These are phyloP conservation scores for Saccharomycopsis synnaedendra DNA, from an alignment of 805 yeast genomes.

Conservation along the genomic window DNA sequence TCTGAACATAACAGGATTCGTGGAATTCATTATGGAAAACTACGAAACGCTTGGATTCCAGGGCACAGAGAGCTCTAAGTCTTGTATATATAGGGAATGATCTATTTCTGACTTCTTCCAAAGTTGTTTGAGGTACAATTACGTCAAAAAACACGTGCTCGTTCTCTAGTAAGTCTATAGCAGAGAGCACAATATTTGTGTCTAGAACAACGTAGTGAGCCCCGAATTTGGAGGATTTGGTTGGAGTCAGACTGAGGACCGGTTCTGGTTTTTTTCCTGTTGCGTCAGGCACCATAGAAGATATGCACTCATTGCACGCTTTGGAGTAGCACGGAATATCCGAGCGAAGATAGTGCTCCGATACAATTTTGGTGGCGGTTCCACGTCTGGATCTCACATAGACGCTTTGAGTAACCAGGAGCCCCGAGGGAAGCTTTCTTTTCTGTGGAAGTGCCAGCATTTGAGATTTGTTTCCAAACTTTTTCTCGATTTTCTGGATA, in stretches of 20 bases:
- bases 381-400: slow-evolving; percentile 88
- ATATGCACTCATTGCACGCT: slow-evolving; percentile 52
- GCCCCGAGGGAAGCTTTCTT: slow-evolving; percentile 33
- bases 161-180: slow-evolving; percentile 83
- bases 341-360: slow-evolving; percentile 86
- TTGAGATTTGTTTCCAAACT: too few species aligned
- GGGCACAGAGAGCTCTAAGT: slow-evolving; percentile 61
- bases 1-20: slow-evolving; percentile 52
- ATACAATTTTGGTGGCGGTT: slow-evolving; percentile 77
- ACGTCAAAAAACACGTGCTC: slow-evolving; percentile 73
- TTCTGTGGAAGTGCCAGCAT: slow-evolving; percentile 18
- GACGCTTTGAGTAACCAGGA: slow-evolving; percentile 74
- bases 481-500: too few species aligned
- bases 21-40: slow-evolving; percentile 92
- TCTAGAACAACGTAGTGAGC: slow-evolving; percentile 80
- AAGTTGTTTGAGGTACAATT: slow-evolving; percentile 86
- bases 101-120: slow-evolving; percentile 84
- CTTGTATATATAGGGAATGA: slow-evolving; percentile 85
- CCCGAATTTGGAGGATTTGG: slow-evolving; percentile 35
- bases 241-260: slow-evolving; percentile 54
- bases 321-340: slow-evolving; percentile 88
- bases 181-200: slow-evolving; percentile 78
- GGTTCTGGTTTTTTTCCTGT: slow-evolving; percentile 56
- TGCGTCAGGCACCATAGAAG: slow-evolving; percentile 47
- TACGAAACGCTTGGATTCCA: slow-evolving; percentile 68